phyloP scores from a whole-genome alignment of 2,329 filamentous ascomycete genomes.

The Cladophialophora exuberans region DNA sequence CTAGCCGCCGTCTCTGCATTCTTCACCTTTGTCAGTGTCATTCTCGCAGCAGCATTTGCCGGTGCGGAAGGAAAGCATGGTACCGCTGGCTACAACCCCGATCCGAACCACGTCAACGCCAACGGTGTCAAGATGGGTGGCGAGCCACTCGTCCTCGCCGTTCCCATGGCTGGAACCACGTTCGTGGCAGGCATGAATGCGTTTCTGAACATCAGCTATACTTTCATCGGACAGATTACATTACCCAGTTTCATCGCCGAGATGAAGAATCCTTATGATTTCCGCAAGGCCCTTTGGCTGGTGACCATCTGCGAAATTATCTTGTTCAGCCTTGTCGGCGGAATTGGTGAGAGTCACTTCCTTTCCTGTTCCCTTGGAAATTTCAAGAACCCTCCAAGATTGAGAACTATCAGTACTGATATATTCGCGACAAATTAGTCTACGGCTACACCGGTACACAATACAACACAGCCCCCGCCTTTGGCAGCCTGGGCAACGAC shows the following conservation, averaged over 20 bases:
- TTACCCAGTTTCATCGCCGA: conserved; percentile 94
- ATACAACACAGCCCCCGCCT: conserved; percentile 85
- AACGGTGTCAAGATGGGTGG: conserved; percentile 49
- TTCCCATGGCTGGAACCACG: conserved; percentile 71
- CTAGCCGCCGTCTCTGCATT: conserved; percentile 77
- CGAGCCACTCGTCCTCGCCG: conserved; percentile 67
- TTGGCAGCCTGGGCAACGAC: conserved; percentile 75
- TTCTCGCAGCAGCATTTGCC: conserved; percentile 81
- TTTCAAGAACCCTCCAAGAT: neutral
- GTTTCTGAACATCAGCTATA: conserved; percentile 94
- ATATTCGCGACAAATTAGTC: conserved; percentile 9
- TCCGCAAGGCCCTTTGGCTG: conserved; percentile 89
- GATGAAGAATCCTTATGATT: conserved; percentile 80
- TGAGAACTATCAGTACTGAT: neutral
- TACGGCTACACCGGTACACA: conserved; percentile 76
- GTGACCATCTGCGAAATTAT: conserved; percentile 88
- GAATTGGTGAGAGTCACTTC: conserved; percentile 52
- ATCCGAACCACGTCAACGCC: conserved; percentile 42
- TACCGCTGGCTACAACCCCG: conserved; percentile 68
- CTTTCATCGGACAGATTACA: conserved; percentile 94
- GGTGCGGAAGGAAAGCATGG: conserved; percentile 67
- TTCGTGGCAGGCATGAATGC: conserved; percentile 84
- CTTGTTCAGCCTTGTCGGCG: conserved; percentile 80
- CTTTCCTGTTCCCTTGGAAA: neutral
- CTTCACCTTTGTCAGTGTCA: conserved; percentile 87